Conservation (phyloP, 1,139 yeast genomes). For the Maudiozyma humilis region DNA sequence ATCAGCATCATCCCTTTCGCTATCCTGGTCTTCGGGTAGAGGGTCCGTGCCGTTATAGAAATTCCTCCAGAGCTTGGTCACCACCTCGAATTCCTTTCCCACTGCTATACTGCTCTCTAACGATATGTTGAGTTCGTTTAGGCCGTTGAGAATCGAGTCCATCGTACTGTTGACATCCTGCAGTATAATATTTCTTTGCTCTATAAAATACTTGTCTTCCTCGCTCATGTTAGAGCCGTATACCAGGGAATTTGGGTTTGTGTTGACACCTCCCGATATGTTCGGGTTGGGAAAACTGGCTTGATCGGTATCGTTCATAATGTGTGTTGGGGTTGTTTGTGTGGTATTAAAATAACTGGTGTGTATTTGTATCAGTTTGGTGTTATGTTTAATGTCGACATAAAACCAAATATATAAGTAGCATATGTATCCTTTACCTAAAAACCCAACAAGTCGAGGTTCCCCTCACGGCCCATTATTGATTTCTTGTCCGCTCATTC, state of each 20-base stretch:
- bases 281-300: background rate
- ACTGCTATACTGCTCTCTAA: constrained; percentile 45
- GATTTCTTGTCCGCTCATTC: background rate
- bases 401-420: background rate
- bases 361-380: background rate
- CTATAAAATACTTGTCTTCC: constrained; percentile 25
- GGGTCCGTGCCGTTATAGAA: constrained; percentile 38
- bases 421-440: background rate
- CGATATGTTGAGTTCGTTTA: constrained; percentile 44
- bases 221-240: constrained; percentile 11
- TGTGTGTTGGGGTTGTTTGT: background rate
- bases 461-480: too few species aligned
- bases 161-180: constrained; percentile 34
- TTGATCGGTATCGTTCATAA: constrained; percentile 1
- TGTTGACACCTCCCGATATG: background rate
- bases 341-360: background rate
- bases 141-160: constrained; percentile 43
- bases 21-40: constrained; percentile 7
- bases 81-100: constrained; percentile 47
- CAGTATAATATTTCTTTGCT: constrained; percentile 26
- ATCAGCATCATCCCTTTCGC: constrained; percentile 7
- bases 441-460: too few species aligned
- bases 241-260: background rate
- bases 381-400: too few species aligned
- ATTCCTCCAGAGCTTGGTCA: constrained; percentile 42